Conservation (phyloP, 257 asterid genomes). For the Nicotiana knightiana region DNA sequence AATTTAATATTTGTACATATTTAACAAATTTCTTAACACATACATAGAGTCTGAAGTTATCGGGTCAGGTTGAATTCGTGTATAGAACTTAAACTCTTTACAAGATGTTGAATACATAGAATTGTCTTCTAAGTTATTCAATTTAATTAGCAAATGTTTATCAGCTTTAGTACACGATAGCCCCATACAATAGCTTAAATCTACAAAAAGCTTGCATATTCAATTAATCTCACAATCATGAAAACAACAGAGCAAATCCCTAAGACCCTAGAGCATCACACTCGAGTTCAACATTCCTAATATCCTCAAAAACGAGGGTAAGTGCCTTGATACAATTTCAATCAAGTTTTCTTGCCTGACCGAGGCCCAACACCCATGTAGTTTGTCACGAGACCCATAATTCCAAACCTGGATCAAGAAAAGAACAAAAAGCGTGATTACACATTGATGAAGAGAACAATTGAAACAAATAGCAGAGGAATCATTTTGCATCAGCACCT, state of each 20-base stretch:
- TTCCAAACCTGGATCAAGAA: slow-evolving; percentile 54
- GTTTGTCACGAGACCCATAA: slow-evolving; percentile 80
- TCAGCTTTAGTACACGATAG: no score
- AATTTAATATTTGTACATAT: no score
- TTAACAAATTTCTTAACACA: no score
- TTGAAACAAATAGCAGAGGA: background rate
- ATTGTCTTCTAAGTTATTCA: no score
- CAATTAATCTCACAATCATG: background rate
- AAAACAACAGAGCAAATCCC: background rate
- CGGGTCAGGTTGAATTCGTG: no score
- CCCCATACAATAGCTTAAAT: no score
- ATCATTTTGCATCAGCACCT: background rate
- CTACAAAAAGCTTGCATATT: no score
- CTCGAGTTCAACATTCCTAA: background rate
- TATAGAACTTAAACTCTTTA: no score
- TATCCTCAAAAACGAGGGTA: background rate
- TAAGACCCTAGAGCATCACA: background rate
- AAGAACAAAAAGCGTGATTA: background rate
- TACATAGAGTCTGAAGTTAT: no score
- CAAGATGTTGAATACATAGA: no score
- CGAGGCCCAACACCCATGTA: slow-evolving; percentile 72
- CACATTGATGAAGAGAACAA: background rate
- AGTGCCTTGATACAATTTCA: background rate
- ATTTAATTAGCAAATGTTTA: no score
- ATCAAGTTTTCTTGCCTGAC: slow-evolving; percentile 27